Evolutionary conservation across 805 yeast genomes (phyloP), one percentile per base, ranked within the genome.

Genomic region (Lachancea lanzarotensis): DNA sequence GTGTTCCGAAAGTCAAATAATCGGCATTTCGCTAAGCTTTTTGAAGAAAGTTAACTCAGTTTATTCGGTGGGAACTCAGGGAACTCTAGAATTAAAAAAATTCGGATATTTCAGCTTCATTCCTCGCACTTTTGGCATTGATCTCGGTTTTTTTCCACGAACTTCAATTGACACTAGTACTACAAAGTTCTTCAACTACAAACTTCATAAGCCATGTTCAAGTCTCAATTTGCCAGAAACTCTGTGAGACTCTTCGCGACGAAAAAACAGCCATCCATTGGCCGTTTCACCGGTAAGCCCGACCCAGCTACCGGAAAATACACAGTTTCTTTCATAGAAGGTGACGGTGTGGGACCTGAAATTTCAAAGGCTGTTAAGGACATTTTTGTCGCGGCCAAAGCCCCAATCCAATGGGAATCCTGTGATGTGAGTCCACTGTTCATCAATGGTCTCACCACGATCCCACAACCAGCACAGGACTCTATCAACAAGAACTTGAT

Each of bases 261-360:
- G 27, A 50, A 49, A 33, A 55, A 56, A 35, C 66, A 61, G 46
- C 67, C 67, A 29, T 45, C 55, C 2, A 62, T 62, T 38, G 67
- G 67, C 45, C 58, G 56, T 46, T 63, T 43, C 44, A 59, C 65
- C 16, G 67, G 67, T 26, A 55, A 56, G 37, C 57, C 65, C 35
- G 49, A 63, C 40, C 54, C 64, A 50, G 71, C 82, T 49, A 79
- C 84, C 51, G 98, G 98, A 53, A 85, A 84, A 61, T 91, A 81
- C 74, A 80, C 87, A 45, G 98, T 93, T 52, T 91, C 98, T 37
- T 76, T 93, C 73, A 91, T 93, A 60, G 97, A 90, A 72, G 98
- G 98, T 73, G 98, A 91, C 66, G 98, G 98, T 76, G 89, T 91
- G 57, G 98, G 98, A 59, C 77, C 82, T 42, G 98, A 93, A 71